Evolutionary conservation across 257 asterid genomes (phyloP).

Genomic region (Nicotiana paniculata): DNA sequence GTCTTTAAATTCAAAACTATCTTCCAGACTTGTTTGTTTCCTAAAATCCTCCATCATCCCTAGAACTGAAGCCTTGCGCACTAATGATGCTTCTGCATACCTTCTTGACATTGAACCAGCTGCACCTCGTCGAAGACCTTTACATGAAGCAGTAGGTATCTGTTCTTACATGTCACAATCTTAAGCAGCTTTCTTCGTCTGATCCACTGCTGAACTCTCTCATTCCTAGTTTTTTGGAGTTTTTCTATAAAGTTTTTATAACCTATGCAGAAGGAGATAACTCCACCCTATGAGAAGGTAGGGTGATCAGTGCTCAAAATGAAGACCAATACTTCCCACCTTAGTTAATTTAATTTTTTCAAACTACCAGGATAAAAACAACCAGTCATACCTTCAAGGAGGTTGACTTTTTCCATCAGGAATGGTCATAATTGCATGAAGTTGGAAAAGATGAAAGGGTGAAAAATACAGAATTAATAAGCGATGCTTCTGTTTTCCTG

Average conservation of each 20-base stretch:
- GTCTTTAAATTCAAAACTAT: neutral
- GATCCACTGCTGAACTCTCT: neutral
- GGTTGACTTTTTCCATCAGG: neutral
- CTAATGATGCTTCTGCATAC: neutral
- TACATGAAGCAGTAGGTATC: neutral
- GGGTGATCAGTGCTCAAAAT: neutral
- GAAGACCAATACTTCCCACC: neutral
- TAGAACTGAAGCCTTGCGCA: neutral
- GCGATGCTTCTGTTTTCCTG: neutral
- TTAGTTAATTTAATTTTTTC: neutral
- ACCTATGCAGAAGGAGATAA: neutral
- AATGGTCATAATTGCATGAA: neutral
- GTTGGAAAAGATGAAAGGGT: neutral
- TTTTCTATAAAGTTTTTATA: no score
- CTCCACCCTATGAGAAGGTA: neutral
- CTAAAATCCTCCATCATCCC: neutral
- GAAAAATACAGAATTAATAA: neutral
- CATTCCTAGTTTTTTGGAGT: neutral
- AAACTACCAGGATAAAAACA: neutral
- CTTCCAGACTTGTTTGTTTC: neutral
- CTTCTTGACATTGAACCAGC: neutral
- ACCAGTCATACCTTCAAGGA: neutral
- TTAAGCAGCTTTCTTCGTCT: neutral
- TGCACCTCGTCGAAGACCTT: neutral
- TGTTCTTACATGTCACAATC: neutral